These are phyloP conservation scores for Rhizomucor miehei DNA, from an alignment of 371 early-diverging fungal genomes.

Conservation along the genomic window DNA sequence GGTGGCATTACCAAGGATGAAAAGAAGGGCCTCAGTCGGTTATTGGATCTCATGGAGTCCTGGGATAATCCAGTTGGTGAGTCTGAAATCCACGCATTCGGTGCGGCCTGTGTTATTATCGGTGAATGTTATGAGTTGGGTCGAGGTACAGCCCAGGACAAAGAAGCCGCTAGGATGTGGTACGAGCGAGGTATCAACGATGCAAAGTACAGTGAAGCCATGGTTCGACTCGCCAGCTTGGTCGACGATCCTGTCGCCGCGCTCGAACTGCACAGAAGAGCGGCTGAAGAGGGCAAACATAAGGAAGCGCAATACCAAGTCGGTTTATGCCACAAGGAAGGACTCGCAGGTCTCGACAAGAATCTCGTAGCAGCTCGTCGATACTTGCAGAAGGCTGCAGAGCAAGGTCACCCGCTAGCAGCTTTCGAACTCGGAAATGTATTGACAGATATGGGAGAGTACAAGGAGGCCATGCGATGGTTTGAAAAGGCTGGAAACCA, in stretches of 20 bases:
- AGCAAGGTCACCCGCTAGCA: constrained; percentile 28
- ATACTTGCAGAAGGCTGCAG: constrained; percentile 28
- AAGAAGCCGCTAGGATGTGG: constrained; percentile 5
- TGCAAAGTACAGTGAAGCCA: constrained; percentile 5
- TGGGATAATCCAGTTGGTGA: too few species aligned
- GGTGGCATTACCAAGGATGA: constrained; percentile 11
- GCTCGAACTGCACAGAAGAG: constrained; percentile 11
- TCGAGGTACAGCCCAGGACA: constrained; percentile 3
- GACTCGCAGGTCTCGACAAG: constrained; percentile 21
- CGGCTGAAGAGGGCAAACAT: constrained; percentile 12
- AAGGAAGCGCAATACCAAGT: constrained; percentile 29
- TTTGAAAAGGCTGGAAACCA: constrained; percentile 18
- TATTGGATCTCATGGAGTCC: constrained; percentile 1
- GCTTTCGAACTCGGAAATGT: constrained; percentile 24
- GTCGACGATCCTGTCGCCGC: constrained; percentile 1
- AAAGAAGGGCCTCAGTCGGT: constrained; percentile 2
- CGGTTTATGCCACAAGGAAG: constrained; percentile 28
- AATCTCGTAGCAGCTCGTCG: constrained; percentile 24
- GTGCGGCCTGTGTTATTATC: constrained; percentile 6
- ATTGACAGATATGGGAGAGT: constrained; percentile 17
- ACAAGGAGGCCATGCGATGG: constrained; percentile 22
- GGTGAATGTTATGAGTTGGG: constrained; percentile 15
- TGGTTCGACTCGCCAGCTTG: constrained; percentile 1
- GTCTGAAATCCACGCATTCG: not conserved
- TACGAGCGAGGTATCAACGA: constrained; percentile 6